phyloP scores from a whole-genome alignment of 1,139 yeast genomes.

The Geotrichum cucujoidarum region DNA sequence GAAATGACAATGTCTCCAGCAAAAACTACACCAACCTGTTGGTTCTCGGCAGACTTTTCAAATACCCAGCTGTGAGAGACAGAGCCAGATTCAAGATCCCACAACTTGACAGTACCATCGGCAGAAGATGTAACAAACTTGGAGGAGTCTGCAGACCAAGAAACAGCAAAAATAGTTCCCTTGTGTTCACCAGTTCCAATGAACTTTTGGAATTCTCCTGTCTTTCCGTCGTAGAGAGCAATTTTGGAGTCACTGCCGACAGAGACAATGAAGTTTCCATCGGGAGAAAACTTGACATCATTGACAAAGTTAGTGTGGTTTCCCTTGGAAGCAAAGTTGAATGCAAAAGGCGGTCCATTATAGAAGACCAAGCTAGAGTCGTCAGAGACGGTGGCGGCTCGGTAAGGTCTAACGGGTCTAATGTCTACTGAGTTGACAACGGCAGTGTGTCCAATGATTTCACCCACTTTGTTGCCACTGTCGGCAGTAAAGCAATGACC shows the following conservation, averaged over 20 bases:
- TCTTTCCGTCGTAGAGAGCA: constrained; percentile 77
- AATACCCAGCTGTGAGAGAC: constrained; percentile 31
- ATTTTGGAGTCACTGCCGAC: constrained; percentile 84
- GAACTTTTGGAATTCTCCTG: constrained; percentile 65
- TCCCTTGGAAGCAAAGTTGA: constrained; percentile 64
- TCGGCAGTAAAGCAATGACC: constrained; percentile 95
- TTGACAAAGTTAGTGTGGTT: constrained; percentile 73
- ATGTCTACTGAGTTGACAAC: constrained; percentile 79
- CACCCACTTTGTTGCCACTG: constrained; percentile 92
- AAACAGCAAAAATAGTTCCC: constrained; percentile 75
- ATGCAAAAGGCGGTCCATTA: constrained; percentile 92
- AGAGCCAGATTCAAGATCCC: constrained; percentile 44
- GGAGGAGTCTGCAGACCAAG: constrained; percentile 58
- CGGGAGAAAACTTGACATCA: constrained; percentile 79
- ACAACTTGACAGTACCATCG: constrained; percentile 66
- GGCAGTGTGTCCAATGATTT: constrained; percentile 89
- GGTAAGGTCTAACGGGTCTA: constrained; percentile 82
- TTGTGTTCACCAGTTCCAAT: constrained; percentile 48
- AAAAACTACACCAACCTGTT: constrained; percentile 76
- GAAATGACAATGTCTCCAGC: constrained; percentile 59
- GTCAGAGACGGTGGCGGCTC: constrained; percentile 91
- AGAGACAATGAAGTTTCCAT: constrained; percentile 58
- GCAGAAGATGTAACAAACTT: constrained; percentile 78
- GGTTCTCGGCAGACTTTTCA: constrained; percentile 46
- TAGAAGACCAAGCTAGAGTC: constrained; percentile 80